Evolutionary conservation across 306 rosid genomes (phyloP), one percentile per base, ranked within the genome.

Genomic region (Quercus gilva): DNA sequence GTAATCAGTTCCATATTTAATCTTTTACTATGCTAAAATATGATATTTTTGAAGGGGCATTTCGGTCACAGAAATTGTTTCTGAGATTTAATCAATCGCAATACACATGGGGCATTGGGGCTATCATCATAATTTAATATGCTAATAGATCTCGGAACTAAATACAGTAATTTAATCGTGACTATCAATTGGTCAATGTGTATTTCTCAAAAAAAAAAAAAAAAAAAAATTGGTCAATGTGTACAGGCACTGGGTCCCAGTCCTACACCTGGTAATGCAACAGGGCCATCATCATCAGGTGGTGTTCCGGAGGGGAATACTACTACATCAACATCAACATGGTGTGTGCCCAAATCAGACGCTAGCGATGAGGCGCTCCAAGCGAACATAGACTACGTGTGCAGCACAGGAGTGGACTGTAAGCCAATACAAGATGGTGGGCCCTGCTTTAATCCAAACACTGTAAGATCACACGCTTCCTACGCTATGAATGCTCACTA

Each of bases 401-500:
- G 92, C 33, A 84, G 83, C 76, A 71, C 29, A 0, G 88, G 84
- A 82, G 85, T 86, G 65, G 88, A 88, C 65, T 88, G 92, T 70
- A 76, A 80, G 76, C 81, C 87, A 14, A 86, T 88, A 11, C 70
- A 80, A 60, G 10, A 57, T 5, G 90, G 88, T 55, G 92, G 92
- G 83, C 28, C 87, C 15, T 88, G 90, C 33, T 88, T 67, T 64
- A 29, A 86, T 8, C 92, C 92, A 28, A 82, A 88, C 28, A 86
- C 85, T 0, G 82, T 88, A 57, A 67, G 78, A 69, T 86, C 90
- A 5, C 92, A 88, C 59, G 90, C 92, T 2, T 79, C 92, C 17
- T 88, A 86, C 80, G 90, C 87, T 45, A 86, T 88, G 90, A 84
- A 88, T 75, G 88, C 88, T 9, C 86, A 86, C 25, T 88, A 74